Conservation (phyloP, 371 early-diverging fungal genomes). For the Lichtheimia hyalospora region DNA sequence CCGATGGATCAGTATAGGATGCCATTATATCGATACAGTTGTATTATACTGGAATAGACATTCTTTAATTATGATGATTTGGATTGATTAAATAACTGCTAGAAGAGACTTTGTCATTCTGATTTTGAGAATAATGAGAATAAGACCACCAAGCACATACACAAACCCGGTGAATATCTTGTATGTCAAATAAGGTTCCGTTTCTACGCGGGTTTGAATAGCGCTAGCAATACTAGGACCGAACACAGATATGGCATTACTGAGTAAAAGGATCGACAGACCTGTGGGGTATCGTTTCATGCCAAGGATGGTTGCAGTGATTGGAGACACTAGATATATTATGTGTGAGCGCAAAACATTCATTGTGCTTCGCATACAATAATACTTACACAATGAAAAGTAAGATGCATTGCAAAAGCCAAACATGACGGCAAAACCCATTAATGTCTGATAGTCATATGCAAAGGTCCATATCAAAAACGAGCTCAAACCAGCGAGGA, state of each 20-base stretch:
- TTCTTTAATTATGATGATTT: too few species aligned
- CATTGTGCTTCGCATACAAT: too few species aligned
- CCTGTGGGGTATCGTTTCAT: slow-evolving; percentile 46
- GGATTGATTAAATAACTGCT: too few species aligned
- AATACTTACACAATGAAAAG: slow-evolving; percentile 31
- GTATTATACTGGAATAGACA: too few species aligned
- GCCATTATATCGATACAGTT: too few species aligned
- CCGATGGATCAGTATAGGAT: too few species aligned
- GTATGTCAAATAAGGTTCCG: slow-evolving; percentile 28
- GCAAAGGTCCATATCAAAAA: slow-evolving; percentile 58
- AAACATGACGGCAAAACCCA: slow-evolving; percentile 40
- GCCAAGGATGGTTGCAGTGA: slow-evolving; percentile 30
- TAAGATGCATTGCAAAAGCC: slow-evolving; percentile 44
- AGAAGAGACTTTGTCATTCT: slow-evolving; percentile 8
- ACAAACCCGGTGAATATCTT: slow-evolving; percentile 38
- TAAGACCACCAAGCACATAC: slow-evolving; percentile 24
- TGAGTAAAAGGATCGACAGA: slow-evolving; percentile 30
- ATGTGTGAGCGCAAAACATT: too few species aligned
- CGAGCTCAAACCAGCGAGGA: slow-evolving; percentile 31
- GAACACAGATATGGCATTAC: slow-evolving; percentile 28
- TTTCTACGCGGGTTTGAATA: slow-evolving; percentile 23
- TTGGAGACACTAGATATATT: slow-evolving; percentile 31
- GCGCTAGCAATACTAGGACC: slow-evolving; percentile 40
- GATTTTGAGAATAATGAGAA: slow-evolving; percentile 27
- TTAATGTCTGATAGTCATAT: slow-evolving; percentile 32